Evolutionary conservation across 345 rosid genomes (phyloP), one percentile per base, ranked within the genome.

Genomic region (Rhizophora mangle): DNA sequence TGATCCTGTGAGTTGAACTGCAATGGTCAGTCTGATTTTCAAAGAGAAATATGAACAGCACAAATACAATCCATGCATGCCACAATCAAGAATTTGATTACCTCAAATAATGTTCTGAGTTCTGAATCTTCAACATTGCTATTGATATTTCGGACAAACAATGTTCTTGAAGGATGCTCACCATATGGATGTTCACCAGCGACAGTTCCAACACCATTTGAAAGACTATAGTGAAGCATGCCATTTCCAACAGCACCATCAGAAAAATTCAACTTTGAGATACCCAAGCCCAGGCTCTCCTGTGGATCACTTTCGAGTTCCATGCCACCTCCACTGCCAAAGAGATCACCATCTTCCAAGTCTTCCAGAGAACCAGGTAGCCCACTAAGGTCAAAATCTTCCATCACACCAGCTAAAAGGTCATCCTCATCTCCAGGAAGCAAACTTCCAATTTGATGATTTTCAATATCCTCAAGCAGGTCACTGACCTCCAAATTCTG

Each of bases 171-270:
- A 60, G 96, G 96, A 78, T 87, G 96, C 80, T 87, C 96, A 2
- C 92, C 96, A 65, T 80, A 84, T 2, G 96, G 96, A 78, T 89
- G 92, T 53, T 89, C 96, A 20, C 92, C 90, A 71, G 86, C 85
- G n/a, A 89, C 68, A 30, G 88, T 71, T 73, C 90, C 92, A 62
- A 47, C 82, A 67, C 86, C 86, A 74, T 84, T 89, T 59, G 85
- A 56, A 74, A 87, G 75, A 64, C 72, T 56, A 59, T 74, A 86
- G 5, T 72, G 91, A 22, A 82, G 73, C 58, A 79, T 32, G 13
- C 84, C 83, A 31, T 82, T 85, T 63, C 81, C 96, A 71, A 62
- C 19, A 20, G 70, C 60, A 49, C 84, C 75, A 64, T 89, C 96
- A 63, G 89, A 51, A 34, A 85, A 61, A 62, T 79, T 79, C 21